Conservation (phyloP, 306 rosid genomes). For the Quercus ilex region DNA sequence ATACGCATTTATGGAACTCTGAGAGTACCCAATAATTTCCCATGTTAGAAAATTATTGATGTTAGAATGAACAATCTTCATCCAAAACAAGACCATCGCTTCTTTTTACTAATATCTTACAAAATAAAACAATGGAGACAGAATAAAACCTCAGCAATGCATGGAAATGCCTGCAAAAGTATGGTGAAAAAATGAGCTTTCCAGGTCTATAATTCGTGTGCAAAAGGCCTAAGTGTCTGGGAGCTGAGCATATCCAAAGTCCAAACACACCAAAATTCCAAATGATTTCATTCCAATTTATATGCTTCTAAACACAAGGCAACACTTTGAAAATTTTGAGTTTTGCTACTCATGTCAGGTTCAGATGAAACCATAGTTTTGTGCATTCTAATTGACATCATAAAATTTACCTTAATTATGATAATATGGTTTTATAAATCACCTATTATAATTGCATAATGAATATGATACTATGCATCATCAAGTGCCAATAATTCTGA, state of each 20-base stretch:
- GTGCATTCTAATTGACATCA: neutral
- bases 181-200: neutral
- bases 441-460: too few relatives aligned
- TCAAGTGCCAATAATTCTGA: too few relatives aligned
- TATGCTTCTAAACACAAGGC: neutral
- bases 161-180: neutral
- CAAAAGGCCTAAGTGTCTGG: neutral
- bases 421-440: too few relatives aligned
- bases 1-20: too few relatives aligned
- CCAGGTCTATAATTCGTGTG: neutral
- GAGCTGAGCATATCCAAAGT: neutral
- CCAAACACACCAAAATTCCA: neutral
- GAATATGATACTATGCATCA: too few relatives aligned
- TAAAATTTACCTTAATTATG: neutral
- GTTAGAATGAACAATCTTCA: neutral
- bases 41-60: neutral
- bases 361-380: too few relatives aligned
- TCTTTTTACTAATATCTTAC: neutral
- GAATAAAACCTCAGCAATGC: neutral
- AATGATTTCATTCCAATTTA: neutral
- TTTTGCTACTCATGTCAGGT: too few relatives aligned
- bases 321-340: too few relatives aligned
- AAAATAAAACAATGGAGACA: neutral
- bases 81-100: neutral
- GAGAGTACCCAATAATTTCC: too few relatives aligned